Conservation (phyloP, 2,329 filamentous ascomycete species). For the Claviceps fusiformis region DNA sequence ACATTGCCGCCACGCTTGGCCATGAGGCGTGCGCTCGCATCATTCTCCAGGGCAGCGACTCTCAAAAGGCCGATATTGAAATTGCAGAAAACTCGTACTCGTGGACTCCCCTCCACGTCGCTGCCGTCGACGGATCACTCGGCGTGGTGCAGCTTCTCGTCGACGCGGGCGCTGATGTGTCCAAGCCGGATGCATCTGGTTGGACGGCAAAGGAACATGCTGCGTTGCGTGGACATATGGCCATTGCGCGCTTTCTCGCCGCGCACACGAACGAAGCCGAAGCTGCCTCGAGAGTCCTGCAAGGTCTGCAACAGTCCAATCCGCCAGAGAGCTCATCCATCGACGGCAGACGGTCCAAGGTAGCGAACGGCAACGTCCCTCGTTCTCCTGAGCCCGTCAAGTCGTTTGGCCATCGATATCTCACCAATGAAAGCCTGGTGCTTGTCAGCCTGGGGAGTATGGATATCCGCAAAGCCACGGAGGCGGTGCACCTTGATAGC, state of each 20-base stretch:
- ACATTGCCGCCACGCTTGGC: constrained; percentile 81
- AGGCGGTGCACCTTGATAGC: constrained; percentile 74
- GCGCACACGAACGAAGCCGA: constrained; percentile 28
- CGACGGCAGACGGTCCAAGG: constrained; percentile 43
- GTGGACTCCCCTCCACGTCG: constrained; percentile 93
- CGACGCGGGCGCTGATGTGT: constrained; percentile 62
- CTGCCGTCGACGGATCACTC: constrained; percentile 76
- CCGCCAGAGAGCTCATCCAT: constrained; percentile 45
- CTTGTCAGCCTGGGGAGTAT: constrained; percentile 88
- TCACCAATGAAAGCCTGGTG: constrained; percentile 78
- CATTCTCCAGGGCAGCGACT: constrained; percentile 54
- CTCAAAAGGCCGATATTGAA: constrained; percentile 64
- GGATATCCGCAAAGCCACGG: constrained; percentile 72
- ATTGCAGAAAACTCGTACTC: constrained; percentile 70
- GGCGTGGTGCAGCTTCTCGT: constrained; percentile 64
- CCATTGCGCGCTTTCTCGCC: constrained; percentile 59
- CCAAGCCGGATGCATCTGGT: constrained; percentile 68
- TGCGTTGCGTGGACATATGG: constrained; percentile 73
- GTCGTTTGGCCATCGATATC: constrained; percentile 88
- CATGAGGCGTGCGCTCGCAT: constrained; percentile 68
- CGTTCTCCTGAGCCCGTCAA: constrained; percentile 68
- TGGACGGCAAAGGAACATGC: constrained; percentile 95
- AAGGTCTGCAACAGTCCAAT: constrained; percentile 7
- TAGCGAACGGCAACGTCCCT: constrained; percentile 25
- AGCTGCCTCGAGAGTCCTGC: constrained; percentile 12